A percentile compares a stretch with the other conserved stretches of the same genome.
Conservation (phyloP, 768 basidiomycete species). For the Suillus tomentosus region DNA sequence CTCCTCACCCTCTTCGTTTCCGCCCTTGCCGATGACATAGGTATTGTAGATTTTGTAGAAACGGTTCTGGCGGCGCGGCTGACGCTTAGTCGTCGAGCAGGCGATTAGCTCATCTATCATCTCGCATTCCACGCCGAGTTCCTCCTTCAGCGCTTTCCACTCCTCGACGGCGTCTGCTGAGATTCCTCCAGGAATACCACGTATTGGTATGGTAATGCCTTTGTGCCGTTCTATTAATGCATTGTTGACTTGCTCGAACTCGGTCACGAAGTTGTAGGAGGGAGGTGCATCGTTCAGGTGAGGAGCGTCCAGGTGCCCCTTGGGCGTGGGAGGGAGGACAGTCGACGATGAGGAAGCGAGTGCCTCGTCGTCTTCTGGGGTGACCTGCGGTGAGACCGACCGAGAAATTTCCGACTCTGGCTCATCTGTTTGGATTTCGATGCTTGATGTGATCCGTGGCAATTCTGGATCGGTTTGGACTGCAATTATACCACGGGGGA, state of each 20-base stretch:
- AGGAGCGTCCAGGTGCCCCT: constrained; percentile 38
- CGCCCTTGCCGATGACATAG: constrained; percentile 46
- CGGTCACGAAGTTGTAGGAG: constrained; percentile 64
- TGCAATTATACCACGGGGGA: constrained; percentile 24
- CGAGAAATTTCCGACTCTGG: constrained; percentile 33
- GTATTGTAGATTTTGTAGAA: constrained; percentile 92
- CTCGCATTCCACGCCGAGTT: constrained; percentile 74
- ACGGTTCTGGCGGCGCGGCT: constrained; percentile 44
- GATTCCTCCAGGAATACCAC: constrained; percentile 51
- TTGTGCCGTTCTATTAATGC: constrained; percentile 72
- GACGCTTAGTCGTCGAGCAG: constrained; percentile 38
- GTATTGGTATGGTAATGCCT: constrained; percentile 50
- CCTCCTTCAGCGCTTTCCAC: constrained; percentile 78
- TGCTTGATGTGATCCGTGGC: constrained; percentile 43
- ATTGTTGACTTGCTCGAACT: constrained; percentile 48
- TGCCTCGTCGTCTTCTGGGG: constrained; percentile 48
- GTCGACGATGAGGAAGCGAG: constrained; percentile 76
- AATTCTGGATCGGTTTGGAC: constrained; percentile 43
- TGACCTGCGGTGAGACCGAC: constrained; percentile 43
- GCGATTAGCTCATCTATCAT: constrained; percentile 76
- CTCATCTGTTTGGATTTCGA: constrained; percentile 66
- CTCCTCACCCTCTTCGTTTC: constrained; percentile 10
- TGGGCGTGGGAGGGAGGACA: constrained; percentile 70
- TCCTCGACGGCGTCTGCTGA: constrained; percentile 70
- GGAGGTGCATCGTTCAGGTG: constrained; percentile 62